Percentiles rank a stretch among this genome's conserved stretches.
These are phyloP conservation scores for Coix lacrymajobi DNA, from an alignment of 176 grass and related monocot genomes.

Conservation along the genomic window DNA sequence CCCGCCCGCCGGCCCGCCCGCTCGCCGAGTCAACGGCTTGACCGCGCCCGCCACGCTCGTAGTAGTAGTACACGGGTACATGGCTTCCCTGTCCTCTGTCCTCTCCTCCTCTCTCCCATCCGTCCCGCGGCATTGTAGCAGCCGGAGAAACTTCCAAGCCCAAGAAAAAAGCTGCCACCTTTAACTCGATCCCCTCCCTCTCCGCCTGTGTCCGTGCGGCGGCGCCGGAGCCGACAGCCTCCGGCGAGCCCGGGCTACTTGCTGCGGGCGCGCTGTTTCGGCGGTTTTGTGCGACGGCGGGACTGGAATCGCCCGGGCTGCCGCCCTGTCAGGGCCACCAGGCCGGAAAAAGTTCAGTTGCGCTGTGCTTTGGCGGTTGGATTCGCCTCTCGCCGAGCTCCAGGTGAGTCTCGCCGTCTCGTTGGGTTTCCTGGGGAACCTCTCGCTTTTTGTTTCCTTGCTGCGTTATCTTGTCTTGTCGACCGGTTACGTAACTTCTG, in stretches of 20 bases:
- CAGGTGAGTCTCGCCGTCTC: neutral
- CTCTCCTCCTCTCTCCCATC: neutral
- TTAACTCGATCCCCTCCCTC: neutral
- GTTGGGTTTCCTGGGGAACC: neutral
- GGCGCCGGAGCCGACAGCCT: neutral
- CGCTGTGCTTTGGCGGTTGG: neutral
- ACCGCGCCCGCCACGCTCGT: neutral
- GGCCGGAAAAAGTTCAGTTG: neutral
- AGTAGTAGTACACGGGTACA: neutral
- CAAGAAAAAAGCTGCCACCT: neutral
- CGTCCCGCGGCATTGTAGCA: neutral
- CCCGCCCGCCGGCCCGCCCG: neutral
- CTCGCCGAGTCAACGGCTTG: slow-evolving; percentile 6
- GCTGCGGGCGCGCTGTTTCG: neutral
- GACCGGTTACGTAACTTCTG: neutral
- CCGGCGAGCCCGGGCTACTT: neutral
- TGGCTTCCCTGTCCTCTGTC: neutral
- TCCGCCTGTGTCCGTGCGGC: neutral
- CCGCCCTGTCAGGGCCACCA: neutral
- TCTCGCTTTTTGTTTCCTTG: neutral
- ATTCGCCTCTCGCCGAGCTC: neutral
- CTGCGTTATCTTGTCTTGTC: neutral
- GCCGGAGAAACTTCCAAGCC: neutral
- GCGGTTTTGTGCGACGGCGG: neutral
- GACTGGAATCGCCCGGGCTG: neutral